Conservation (phyloP, 1,284 basidiomycete genomes). For the Veloboletus limbatus region DNA sequence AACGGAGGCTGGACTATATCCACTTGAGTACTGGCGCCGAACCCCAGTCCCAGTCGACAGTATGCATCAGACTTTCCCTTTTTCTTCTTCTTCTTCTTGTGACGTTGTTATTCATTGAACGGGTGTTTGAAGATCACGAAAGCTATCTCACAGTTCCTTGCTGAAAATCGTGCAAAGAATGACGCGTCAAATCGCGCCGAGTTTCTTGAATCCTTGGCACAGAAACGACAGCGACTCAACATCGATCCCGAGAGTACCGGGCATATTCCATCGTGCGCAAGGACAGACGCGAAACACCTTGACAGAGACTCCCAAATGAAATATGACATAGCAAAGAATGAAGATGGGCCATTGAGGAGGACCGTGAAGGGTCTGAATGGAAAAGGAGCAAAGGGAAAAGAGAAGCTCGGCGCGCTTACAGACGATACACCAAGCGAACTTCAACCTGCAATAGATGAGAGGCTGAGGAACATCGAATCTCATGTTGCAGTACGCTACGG, state of each 20-base stretch:
- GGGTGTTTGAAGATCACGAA: conserved; percentile 52
- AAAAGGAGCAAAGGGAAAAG: conserved; percentile 20
- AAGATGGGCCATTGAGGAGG: conserved; percentile 66
- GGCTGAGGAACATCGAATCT: conserved; percentile 60
- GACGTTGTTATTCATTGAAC: conserved; percentile 1
- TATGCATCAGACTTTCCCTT: conserved; percentile 34
- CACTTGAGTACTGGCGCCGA: conserved; percentile 43
- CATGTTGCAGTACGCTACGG: conserved; percentile 73
- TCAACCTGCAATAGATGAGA: conserved; percentile 60
- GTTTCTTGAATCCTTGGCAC: conserved; percentile 57
- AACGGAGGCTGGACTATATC: conserved; percentile 63
- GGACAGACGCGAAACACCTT: conserved; percentile 64
- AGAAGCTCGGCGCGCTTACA: conserved; percentile 26
- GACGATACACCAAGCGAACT: conserved; percentile 37
- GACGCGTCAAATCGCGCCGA: conserved; percentile 72
- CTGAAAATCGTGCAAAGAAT: conserved; percentile 64
- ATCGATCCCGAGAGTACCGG: conserved; percentile 30
- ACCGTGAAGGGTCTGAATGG: conserved; percentile 40
- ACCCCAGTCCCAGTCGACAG: conserved; percentile 54
- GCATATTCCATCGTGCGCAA: conserved; percentile 55
- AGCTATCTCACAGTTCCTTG: conserved; percentile 66
- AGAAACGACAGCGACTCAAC: conserved; percentile 47
- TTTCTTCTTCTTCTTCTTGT: too few species aligned
- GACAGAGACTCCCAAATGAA: conserved; percentile 76
- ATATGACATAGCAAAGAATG: conserved; percentile 78